phyloP scores from a whole-genome alignment of 2,329 filamentous ascomycete species.

The Tolypocladium guangdongense region DNA sequence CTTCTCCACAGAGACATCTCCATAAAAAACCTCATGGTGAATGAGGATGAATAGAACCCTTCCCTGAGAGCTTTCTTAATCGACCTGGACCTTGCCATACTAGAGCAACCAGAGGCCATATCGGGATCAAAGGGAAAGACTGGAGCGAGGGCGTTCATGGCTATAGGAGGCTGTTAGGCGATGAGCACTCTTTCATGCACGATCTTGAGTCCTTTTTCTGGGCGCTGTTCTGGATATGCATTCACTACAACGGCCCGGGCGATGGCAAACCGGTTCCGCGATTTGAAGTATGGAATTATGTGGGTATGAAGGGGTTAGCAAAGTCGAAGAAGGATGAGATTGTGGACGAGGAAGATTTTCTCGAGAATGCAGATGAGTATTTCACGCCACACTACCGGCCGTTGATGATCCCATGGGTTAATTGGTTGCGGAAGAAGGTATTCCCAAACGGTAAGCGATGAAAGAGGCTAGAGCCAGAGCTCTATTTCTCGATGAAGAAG shows the following conservation, averaged over 20 bases:
- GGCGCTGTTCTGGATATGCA: slow-evolving; percentile 33
- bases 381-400: slow-evolving; percentile 18
- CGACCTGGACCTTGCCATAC: too few species aligned
- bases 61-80: too few species aligned
- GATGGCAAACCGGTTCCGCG: neutral
- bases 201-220: slow-evolving; percentile 36
- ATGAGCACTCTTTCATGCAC: slow-evolving; percentile 32
- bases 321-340: neutral
- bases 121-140: too few species aligned
- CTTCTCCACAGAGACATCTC: too few species aligned
- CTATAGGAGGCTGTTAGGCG: slow-evolving; percentile 21
- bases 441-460: slow-evolving; percentile 16
- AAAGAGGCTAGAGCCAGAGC: neutral
- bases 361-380: slow-evolving; percentile 8
- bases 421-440: slow-evolving; percentile 17
- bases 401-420: slow-evolving; percentile 21
- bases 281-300: slow-evolving; percentile 10
- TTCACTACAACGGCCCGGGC: slow-evolving; percentile 23
- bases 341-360: slow-evolving; percentile 12
- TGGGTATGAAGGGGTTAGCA: neutral
- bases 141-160: too few species aligned
- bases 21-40: too few species aligned
- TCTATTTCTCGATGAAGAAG: too few species aligned
- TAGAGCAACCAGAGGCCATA: too few species aligned
- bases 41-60: too few species aligned